Evolutionary conservation across 2,329 filamentous ascomycete genomes (phyloP).

Genomic region (Cordyceps pruinosa): DNA sequence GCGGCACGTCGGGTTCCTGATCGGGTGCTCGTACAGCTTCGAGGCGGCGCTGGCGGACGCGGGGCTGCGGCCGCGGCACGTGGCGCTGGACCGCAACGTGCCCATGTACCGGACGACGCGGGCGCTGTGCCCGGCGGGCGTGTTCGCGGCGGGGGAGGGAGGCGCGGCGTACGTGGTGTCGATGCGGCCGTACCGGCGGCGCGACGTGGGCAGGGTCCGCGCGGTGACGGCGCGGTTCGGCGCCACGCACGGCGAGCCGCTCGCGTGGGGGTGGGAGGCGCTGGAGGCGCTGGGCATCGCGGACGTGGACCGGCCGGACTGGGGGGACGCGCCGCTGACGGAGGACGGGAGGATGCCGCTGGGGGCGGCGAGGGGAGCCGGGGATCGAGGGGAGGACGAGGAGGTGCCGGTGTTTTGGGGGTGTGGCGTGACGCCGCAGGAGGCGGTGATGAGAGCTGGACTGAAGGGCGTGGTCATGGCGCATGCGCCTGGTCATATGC

Average conservation of each 20-base stretch:
- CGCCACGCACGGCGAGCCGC: conserved; percentile 55
- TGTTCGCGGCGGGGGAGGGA: conserved; percentile 43
- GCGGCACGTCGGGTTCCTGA: conserved; percentile 55
- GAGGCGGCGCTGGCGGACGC: conserved; percentile 47
- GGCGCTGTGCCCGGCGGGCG: conserved; percentile 49
- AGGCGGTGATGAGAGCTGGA: conserved; percentile 51
- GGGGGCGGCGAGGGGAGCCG: conserved; percentile 5
- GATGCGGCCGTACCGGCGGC: conserved; percentile 31
- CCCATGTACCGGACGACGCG: conserved; percentile 56
- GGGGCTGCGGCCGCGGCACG: conserved; percentile 46
- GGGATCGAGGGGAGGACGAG: conserved; percentile 24
- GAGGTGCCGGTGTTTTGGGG: conserved; percentile 55
- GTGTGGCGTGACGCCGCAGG: conserved; percentile 60
- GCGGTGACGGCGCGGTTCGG: conserved; percentile 48
- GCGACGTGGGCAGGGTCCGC: conserved; percentile 46
- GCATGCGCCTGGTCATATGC: conserved; percentile 57
- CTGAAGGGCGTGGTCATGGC: conserved; percentile 51
- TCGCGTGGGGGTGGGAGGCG: conserved; percentile 59
- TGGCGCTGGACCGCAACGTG: conserved; percentile 41
- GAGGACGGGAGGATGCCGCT: conserved; percentile 30
- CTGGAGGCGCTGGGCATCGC: conserved; percentile 44
- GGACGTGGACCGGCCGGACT: conserved; percentile 47
- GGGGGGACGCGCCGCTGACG: conserved; percentile 44
- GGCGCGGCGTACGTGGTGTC: neutral
- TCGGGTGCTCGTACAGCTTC: conserved; percentile 60